A percentile compares a stretch with the other conserved stretches of the same genome.
Evolutionary conservation across 2,329 filamentous ascomycete species (phyloP).

Genomic region (Trichoderma sp.): DNA sequence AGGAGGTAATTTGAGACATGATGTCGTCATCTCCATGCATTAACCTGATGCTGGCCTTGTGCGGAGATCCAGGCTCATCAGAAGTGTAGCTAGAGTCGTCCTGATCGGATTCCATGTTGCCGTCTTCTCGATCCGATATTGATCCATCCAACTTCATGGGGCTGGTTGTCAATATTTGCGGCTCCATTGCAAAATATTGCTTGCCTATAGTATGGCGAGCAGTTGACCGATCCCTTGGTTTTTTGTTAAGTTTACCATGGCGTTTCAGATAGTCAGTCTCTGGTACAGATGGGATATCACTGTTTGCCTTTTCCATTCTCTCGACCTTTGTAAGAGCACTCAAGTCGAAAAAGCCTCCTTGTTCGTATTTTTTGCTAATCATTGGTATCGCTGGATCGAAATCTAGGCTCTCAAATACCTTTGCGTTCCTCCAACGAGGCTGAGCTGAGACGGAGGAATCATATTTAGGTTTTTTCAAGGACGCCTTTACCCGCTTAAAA

Average conservation of each 20-base stretch:
- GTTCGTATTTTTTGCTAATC: constrained; percentile 61
- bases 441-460: constrained; percentile 29
- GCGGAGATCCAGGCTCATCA: constrained; percentile 52
- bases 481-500: constrained; percentile 58
- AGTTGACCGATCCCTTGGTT: constrained; percentile 34
- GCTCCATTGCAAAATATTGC: constrained; percentile 33
- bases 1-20: constrained; percentile 53
- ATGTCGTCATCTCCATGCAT: constrained; percentile 53
- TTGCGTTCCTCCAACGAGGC: constrained; percentile 41
- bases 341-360: constrained; percentile 56
- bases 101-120: constrained; percentile 57
- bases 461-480: constrained; percentile 37
- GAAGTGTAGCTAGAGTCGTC: constrained; percentile 55
- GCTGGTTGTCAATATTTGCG: constrained; percentile 35
- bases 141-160: constrained; percentile 42
- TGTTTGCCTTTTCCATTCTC: constrained; percentile 35
- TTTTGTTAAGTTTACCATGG: constrained; percentile 47
- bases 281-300: constrained; percentile 42
- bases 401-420: constrained; percentile 56
- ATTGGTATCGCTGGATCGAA: constrained; percentile 56
- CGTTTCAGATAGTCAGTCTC: constrained; percentile 52
- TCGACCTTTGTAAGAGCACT: constrained; percentile 37
- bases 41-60: constrained; percentile 51
- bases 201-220: constrained; percentile 34
- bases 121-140: constrained; percentile 50